Conservation (phyloP, 148 eudicot species). For the Fagopyrum tataricum region DNA sequence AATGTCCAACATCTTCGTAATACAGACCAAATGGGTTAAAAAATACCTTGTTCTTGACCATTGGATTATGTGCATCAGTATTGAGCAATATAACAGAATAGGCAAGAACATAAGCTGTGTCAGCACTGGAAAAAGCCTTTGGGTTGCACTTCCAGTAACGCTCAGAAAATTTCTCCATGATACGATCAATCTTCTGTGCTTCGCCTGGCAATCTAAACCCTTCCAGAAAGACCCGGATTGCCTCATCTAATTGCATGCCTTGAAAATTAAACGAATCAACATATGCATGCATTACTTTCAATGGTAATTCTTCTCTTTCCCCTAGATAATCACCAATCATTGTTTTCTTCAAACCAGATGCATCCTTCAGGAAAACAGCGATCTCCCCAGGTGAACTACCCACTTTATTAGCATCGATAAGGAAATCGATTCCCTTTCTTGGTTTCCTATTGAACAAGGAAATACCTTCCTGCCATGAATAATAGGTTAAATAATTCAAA, state of each 20-base stretch:
- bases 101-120: slow-evolving; percentile 98
- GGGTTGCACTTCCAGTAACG: slow-evolving; percentile 98
- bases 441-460: slow-evolving; percentile 95
- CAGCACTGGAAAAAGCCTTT: slow-evolving; percentile 88
- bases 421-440: slow-evolving; percentile 90
- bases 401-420: slow-evolving; percentile 90
- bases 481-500: slow-evolving; percentile 24
- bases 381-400: slow-evolving; percentile 86
- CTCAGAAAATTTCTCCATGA: slow-evolving; percentile 98
- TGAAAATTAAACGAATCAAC: slow-evolving; percentile 94
- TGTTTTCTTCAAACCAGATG: slow-evolving; percentile 77
- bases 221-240: slow-evolving; percentile 75
- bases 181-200: slow-evolving; percentile 94
- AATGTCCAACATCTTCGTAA: not conserved
- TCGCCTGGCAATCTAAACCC: slow-evolving; percentile 99
- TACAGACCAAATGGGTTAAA: not conserved
- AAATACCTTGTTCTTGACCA: slow-evolving; percentile 87
- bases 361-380: slow-evolving; percentile 76
- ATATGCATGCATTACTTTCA: slow-evolving; percentile 98
- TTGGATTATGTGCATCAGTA: slow-evolving; percentile 98
- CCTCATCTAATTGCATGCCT: slow-evolving; percentile 80
- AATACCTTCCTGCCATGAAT: slow-evolving; percentile 96
- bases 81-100: slow-evolving; percentile 98
- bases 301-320: slow-evolving; percentile 85
- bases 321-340: slow-evolving; percentile 96